Evolutionary conservation across 306 rosid genomes (phyloP), one percentile per base, ranked within the genome.

Genomic region (Ormosia emarginata): DNA sequence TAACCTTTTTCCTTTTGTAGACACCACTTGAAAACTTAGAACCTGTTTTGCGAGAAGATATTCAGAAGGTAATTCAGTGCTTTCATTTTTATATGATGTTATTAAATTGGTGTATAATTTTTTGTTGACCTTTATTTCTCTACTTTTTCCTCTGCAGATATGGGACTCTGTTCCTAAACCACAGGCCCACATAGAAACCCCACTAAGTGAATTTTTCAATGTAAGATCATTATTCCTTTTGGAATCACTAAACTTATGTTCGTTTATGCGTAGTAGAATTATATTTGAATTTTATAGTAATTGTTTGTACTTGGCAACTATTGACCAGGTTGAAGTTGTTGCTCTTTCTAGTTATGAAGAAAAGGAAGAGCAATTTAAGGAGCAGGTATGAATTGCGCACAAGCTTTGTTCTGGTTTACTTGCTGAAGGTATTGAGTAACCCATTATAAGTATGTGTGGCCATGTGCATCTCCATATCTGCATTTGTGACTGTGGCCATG

Each of bases 121-220:
- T 37, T 41, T 30, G 72, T 59, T 76, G 56, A 49, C 61, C 37
- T 57, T 66, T 71, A 47, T 74, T n/a, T 72, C 29, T 81, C 47
- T 59, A 36, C 46, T 71, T 71, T 67, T 80, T 61, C 52, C 82
- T 34, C 12, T 79, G 81, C 91, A 94, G 98, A 94, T 94, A 83
- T 94, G 98, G 97, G 96, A 92, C 61, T 85, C 94, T 9, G 96
- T 94, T 86, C 98, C 94, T 43, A 94, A 94, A 85, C 98, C 98
- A 70, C 82, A 85, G 7, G 94, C 91, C 39, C 94, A 90, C 83
- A 86, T 76, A 74, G 94, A 92, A 69, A 92, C 97, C 77, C 97
- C 91, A 7, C 85, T 92, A 53, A 92, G 94, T 76, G 97, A 92
- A 80, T 94, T 94, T 88, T 94, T 94, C 75, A 92, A 92, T 63